Percentiles rank a stretch among this genome's conserved stretches.
Evolutionary conservation across 192 early-diverging fungal genomes (phyloP).

Genomic region (Coemansia sp.): DNA sequence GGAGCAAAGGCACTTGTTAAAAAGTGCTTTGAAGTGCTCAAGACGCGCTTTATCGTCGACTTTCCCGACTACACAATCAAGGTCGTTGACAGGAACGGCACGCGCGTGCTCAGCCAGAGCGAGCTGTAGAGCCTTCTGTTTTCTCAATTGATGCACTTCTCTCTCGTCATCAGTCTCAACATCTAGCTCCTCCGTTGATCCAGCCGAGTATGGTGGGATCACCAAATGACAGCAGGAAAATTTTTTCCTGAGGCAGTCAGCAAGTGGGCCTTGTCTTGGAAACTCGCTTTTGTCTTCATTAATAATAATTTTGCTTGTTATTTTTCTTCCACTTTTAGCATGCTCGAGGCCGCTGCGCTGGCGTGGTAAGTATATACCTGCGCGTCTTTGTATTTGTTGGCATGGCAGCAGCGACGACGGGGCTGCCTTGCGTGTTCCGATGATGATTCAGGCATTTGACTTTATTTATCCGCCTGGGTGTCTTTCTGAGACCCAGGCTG

Average conservation of each 20-base stretch:
- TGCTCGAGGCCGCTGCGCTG: neutral
- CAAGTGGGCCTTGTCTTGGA: too few relatives aligned
- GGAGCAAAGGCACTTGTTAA: slow-evolving; percentile 79
- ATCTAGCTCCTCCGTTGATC: neutral
- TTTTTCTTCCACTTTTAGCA: too few relatives aligned
- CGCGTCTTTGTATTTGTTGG: neutral
- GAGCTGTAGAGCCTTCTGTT: neutral
- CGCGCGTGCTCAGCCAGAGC: slow-evolving; percentile 37
- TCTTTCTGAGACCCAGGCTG: slow-evolving; percentile 17
- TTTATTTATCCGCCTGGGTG: slow-evolving; percentile 22
- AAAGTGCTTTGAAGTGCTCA: slow-evolving; percentile 82
- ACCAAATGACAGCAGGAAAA: neutral
- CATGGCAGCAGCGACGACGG: too few relatives aligned
- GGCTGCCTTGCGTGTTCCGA: slow-evolving; percentile 1
- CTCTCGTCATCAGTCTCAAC: neutral
- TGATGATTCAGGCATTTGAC: slow-evolving; percentile 52
- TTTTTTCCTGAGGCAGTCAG: too few relatives aligned
- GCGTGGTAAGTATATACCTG: slow-evolving; percentile 1
- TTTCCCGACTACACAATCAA: slow-evolving; percentile 81
- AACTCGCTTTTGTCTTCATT: too few relatives aligned
- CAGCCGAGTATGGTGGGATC: too few relatives aligned
- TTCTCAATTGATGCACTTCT: too few relatives aligned
- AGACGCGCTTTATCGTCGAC: slow-evolving; percentile 80
- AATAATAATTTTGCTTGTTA: too few relatives aligned
- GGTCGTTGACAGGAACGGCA: slow-evolving; percentile 84